A percentile compares a stretch with the other conserved stretches of the same genome.
These are phyloP conservation scores for Cochlearia excelsa DNA, from an alignment of 345 rosid genomes.

Conservation along the genomic window DNA sequence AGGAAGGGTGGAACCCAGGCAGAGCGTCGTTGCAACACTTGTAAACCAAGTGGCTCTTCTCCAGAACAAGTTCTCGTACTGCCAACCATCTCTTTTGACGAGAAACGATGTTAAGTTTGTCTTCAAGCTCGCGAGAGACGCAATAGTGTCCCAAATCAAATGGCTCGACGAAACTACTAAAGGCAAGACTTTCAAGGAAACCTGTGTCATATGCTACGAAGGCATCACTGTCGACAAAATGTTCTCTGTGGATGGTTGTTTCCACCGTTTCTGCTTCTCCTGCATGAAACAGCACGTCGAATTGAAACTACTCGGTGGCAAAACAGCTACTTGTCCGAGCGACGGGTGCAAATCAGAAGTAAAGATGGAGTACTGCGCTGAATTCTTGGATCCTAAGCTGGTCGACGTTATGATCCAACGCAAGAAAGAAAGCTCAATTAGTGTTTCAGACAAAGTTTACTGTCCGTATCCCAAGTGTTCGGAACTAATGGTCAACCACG, in stretches of 20 bases:
- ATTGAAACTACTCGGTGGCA: conserved; percentile 62
- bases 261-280: conserved; percentile 69
- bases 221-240: conserved; percentile 49
- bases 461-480: conserved; percentile 84
- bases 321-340: conserved; percentile 64
- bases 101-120: conserved; percentile 49
- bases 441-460: conserved; percentile 57
- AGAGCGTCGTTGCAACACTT: conserved; percentile 42
- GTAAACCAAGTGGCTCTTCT: conserved; percentile 49
- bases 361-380: conserved; percentile 47
- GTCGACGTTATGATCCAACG: conserved; percentile 53
- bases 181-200: conserved; percentile 50
- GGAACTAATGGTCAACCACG: conserved; percentile 59
- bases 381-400: conserved; percentile 60
- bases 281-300: conserved; percentile 87
- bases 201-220: conserved; percentile 70
- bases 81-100: conserved; percentile 40
- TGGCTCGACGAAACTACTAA: conserved; percentile 44
- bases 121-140: conserved; percentile 68
- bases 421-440: conserved; percentile 64
- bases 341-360: conserved; percentile 64
- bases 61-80: conserved; percentile 41
- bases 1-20: conserved; percentile 41
- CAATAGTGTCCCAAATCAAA: conserved; percentile 61
- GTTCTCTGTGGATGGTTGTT: conserved; percentile 65